Conservation (phyloP, 352 stramenopile genomes). For the Globisporangium megalacanthum region DNA sequence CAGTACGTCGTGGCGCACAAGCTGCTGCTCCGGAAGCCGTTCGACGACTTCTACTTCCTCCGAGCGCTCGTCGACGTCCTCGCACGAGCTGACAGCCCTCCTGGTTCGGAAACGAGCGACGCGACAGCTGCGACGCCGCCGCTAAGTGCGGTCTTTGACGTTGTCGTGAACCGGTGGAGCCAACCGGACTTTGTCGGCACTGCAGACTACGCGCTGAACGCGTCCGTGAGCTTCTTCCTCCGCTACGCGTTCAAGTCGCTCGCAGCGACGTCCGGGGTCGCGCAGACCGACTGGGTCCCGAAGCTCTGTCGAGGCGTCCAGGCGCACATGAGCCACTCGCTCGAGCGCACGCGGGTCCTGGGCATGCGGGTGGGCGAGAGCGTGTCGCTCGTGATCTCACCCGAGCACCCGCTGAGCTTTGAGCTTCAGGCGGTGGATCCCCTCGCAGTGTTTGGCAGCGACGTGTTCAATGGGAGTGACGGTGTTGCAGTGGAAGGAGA, state of each 20-base stretch:
- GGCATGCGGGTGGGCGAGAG: conserved; percentile 73
- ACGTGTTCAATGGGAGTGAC: conserved; percentile 15
- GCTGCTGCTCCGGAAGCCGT: conserved; percentile 39
- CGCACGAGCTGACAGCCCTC: background rate
- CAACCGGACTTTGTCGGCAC: conserved; percentile 40
- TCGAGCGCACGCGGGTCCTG: conserved; percentile 44
- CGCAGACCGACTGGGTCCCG: conserved; percentile 45
- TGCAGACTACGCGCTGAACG: conserved; percentile 49
- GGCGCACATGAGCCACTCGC: conserved; percentile 61
- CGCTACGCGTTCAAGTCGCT: conserved; percentile 45
- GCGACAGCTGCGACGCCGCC: conserved; percentile 15
- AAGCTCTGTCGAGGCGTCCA: conserved; percentile 73
- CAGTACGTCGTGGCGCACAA: conserved; percentile 62
- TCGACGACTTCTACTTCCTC: conserved; percentile 46
- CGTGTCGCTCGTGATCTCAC: conserved; percentile 47
- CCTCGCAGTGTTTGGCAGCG: conserved; percentile 26
- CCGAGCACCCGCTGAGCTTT: conserved; percentile 62
- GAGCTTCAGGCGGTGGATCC: conserved; percentile 39
- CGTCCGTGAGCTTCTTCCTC: conserved; percentile 61
- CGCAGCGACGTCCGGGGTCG: conserved; percentile 16
- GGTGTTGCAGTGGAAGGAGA: background rate
- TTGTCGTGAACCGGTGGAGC: conserved; percentile 53
- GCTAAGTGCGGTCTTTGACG: conserved; percentile 38
- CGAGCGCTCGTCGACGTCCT: conserved; percentile 43
- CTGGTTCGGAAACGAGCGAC: background rate